phyloP scores from a whole-genome alignment of 2,329 filamentous ascomycete species.

The Venturiaceae sp. region DNA sequence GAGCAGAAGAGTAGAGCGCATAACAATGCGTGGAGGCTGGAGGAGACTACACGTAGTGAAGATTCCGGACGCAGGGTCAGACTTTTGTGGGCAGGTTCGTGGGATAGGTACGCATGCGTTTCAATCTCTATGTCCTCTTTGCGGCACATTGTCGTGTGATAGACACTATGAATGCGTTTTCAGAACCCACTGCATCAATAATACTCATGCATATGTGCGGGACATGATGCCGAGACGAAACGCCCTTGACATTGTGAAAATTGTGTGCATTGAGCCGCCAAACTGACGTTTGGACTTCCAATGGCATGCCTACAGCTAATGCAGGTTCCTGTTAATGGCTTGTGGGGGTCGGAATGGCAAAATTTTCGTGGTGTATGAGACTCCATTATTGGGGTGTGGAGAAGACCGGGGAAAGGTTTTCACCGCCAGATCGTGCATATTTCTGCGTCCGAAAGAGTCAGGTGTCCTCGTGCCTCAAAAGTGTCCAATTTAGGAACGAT shows the following conservation, averaged over 20 bases:
- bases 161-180: too few species aligned
- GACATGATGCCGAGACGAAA: neutral
- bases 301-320: too few species aligned
- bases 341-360: neutral
- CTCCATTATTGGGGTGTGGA: neutral
- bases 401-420: too few species aligned
- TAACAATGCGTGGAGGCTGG: neutral
- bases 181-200: too few species aligned
- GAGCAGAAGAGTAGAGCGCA: too few species aligned
- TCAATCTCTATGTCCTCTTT: too few species aligned
- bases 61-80: neutral
- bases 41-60: neutral
- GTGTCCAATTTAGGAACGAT: neutral
- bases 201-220: neutral
- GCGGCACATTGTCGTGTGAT: too few species aligned
- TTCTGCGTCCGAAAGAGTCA: neutral
- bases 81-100: too few species aligned
- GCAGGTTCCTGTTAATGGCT: too few species aligned
- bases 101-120: too few species aligned
- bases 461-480: neutral
- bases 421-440: neutral
- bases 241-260: neutral
- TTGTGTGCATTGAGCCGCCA: neutral
- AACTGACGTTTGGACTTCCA: neutral
- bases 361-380: neutral